phyloP scores from a whole-genome alignment of 768 basidiomycete genomes.

The Macrolepiota fuliginosa region DNA sequence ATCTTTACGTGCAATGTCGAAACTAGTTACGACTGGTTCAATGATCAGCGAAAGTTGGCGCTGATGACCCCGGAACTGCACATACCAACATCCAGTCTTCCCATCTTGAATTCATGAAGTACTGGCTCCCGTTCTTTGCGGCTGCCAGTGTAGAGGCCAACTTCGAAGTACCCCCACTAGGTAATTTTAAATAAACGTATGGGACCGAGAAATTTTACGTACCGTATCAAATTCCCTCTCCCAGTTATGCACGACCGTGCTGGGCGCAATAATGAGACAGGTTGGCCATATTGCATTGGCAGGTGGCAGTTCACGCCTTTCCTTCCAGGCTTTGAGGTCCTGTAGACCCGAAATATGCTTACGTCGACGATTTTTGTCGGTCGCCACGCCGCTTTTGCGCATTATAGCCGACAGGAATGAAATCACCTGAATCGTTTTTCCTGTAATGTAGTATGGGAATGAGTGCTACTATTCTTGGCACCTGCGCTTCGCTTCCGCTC shows the following conservation, averaged over 20 bases:
- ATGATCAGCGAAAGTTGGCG: neutral
- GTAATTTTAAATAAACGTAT: neutral
- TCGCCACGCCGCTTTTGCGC: conserved; percentile 66
- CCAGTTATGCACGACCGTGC: conserved; percentile 86
- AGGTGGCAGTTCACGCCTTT: conserved; percentile 51
- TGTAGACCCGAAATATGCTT: conserved; percentile 66
- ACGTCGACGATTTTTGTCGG: conserved; percentile 66
- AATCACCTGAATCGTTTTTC: conserved; percentile 95
- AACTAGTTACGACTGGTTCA: conserved; percentile 51
- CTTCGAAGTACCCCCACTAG: conserved; percentile 95
- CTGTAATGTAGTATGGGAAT: conserved; percentile 30
- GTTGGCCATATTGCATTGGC: conserved; percentile 83
- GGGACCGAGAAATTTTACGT: conserved; percentile 12
- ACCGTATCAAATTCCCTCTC: conserved; percentile 84
- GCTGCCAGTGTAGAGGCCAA: conserved; percentile 63
- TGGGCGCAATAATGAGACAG: conserved; percentile 84
- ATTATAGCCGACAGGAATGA: conserved; percentile 90
- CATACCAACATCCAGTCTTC: conserved; percentile 82
- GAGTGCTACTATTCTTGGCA: conserved; percentile 10
- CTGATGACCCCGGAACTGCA: conserved; percentile 10
- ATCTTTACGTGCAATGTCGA: conserved; percentile 70
- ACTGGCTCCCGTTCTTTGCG: conserved; percentile 52
- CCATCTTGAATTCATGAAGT: conserved; percentile 72
- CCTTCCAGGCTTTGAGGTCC: conserved; percentile 53
- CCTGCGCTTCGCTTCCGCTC: neutral